Base-by-base conservation (phyloP, 163 green algal species). In the Picocystis sp. region DNA sequence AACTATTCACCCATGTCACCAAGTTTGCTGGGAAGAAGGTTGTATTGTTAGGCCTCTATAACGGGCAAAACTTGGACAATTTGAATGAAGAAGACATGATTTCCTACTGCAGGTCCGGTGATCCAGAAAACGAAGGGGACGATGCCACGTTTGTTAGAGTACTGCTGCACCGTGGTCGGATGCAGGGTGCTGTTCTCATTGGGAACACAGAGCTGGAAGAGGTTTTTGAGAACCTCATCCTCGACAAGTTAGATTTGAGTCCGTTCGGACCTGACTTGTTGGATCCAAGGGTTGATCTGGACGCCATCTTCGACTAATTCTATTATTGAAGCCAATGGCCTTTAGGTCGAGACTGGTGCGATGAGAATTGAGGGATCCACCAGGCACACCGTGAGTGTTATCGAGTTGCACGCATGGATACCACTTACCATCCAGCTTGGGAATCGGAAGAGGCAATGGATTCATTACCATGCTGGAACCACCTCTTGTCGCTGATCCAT, bases 1-100 rank as follows among this genome's bases (percentile, higher is more conserved):
- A 92, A 68, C 73, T 93, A 50, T 94, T 93, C 63, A 81, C 80
- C 2, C 84, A 94, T 49, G 74, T 76, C 2, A 94, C 84, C 0
- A 58, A 58, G 15, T 92, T 94, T 59, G 60, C 81, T 10, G 80
- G 80, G n/a, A 49, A 61, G 43, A 88, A 86, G 64, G 81, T 86
- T 1, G 74, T 93, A n/a, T 69, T 93, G 44, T 60, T 94, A 50
- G 84, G 84, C 1, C 58, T 74, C 3, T 94, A 93, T 77, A 90
- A 92, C 62, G 83, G 75, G 9, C 82, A 93, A 60, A 49, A 70
- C 22, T 55, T 93, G 38, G 62, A 83, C 15, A 14, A 57, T 0
- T 71, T 84, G 56, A 65, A 64, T 0, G 59, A 45, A 0, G 22
- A 62, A 10, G 74, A 85, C 53, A 52, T 90, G 5, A 42, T 73